Base-by-base conservation (phyloP, 805 yeast genomes). In the Nakazawaea ernobii region DNA sequence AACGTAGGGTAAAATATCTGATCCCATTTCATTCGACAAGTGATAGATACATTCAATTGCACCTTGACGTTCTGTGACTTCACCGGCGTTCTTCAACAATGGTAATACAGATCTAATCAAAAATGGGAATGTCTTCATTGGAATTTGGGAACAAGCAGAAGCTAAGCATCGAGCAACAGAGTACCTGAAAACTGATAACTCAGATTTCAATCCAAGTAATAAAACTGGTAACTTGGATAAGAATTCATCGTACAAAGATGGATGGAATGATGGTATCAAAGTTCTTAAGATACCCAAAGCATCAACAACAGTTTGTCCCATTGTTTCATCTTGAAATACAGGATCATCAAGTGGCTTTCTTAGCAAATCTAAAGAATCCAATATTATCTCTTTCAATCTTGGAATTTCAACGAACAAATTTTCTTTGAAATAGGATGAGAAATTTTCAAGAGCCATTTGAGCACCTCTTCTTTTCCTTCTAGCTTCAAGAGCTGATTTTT, bases 1-100 rank as follows among this genome's bases (percentile, higher is more conserved):
- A 42, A 94, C 91, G 63, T 92, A 94, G 0, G 99, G 99, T 51
- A 94, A 69, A 48, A 95, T 89, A 51, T 79, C 86, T 7, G 87
- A 71, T 1, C 95, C 97, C 97, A 94, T 89, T 3, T 85, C 76
- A 35, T 74, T 72, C 2, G 96, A 80, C 41, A 94, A 70, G 59
- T 94, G 97, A 61, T 88, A 91, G 7, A 92, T 75, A 24, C 94
- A 79, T 66, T 94, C 99, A 48, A 89, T 85, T 6, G 95, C 90
- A 59, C 99, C 99, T 68, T 92, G 97, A 52, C 99, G 78, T 51
- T 82, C 84, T 26, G 68, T 73, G 8, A 82, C 67, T 30, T 77
- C 78, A 13, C 86, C 80, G 1, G 94, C 86, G 62, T 86, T 88
- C 54, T 81, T 81, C 60, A 91, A 68, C 75, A 88, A 73, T 1